Conservation (phyloP, 768 basidiomycete species). For the Leccinum fibrillosum region DNA sequence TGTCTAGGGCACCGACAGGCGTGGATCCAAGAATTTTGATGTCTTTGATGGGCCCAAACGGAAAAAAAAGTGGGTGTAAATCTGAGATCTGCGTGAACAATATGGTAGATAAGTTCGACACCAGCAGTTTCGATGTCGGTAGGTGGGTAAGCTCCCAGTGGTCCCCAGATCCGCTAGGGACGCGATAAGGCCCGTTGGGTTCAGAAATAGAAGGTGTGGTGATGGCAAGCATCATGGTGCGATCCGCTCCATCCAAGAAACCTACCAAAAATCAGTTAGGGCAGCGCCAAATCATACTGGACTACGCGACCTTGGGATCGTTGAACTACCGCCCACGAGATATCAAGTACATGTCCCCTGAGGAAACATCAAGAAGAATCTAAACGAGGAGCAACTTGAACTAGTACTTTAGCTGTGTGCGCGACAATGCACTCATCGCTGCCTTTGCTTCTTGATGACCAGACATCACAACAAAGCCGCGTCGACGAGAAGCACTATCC, state of each 20-base stretch:
- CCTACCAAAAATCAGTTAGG: constrained; percentile 38
- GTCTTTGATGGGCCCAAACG: constrained; percentile 66
- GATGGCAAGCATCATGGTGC: constrained; percentile 57
- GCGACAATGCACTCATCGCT: constrained; percentile 65
- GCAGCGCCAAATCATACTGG: neutral
- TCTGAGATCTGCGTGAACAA: constrained; percentile 67
- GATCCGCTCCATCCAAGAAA: constrained; percentile 80
- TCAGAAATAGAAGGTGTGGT: constrained; percentile 36
- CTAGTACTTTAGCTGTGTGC: constrained; percentile 65
- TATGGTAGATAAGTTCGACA: constrained; percentile 61
- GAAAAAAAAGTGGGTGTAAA: constrained; percentile 68
- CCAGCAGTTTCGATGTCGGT: constrained; percentile 54
- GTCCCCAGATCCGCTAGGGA: constrained; percentile 29
- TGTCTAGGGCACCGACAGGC: constrained; percentile 32
- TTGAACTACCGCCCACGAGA: constrained; percentile 87
- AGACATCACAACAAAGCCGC: constrained; percentile 83
- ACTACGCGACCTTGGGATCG: constrained; percentile 64
- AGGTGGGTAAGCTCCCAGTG: constrained; percentile 33
- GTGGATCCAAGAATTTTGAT: constrained; percentile 46
- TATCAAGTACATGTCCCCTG: constrained; percentile 73
- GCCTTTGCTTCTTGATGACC: constrained; percentile 64
- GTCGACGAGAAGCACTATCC: constrained; percentile 78
- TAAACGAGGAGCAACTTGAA: neutral
- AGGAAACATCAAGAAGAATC: constrained; percentile 3
- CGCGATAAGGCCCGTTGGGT: constrained; percentile 22